Conservation (phyloP, 495 filamentous ascomycete genomes). For the Ascobolus immersus region DNA sequence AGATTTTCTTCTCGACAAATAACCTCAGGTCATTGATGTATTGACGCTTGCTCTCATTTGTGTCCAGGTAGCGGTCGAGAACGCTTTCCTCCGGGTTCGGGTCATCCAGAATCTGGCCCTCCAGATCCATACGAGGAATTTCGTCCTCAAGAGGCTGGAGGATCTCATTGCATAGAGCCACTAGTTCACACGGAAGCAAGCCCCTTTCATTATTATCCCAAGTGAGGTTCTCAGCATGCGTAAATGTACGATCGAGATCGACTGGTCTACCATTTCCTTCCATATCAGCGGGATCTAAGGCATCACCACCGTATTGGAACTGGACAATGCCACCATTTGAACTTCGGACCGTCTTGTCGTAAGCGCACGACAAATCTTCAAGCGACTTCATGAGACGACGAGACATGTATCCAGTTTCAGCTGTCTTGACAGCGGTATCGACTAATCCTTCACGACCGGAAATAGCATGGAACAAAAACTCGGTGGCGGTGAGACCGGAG, state of each 20-base stretch:
- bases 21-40: too few species aligned
- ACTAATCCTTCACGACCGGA: slow-evolving; percentile 94
- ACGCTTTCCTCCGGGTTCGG: slow-evolving; percentile 12
- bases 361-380: slow-evolving; percentile 74
- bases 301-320: slow-evolving; percentile 90
- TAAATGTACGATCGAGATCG: slow-evolving; percentile 76
- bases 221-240: slow-evolving; percentile 53
- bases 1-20: slow-evolving; percentile 36
- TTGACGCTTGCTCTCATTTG: slow-evolving; percentile 56
- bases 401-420: slow-evolving; percentile 98
- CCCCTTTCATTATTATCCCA: slow-evolving; percentile 49
- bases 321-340: slow-evolving; percentile 67
- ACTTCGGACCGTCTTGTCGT: slow-evolving; percentile 84
- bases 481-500: slow-evolving; percentile 62
- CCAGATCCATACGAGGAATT: slow-evolving; percentile 31
- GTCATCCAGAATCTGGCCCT: slow-evolving; percentile 18
- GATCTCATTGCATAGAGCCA: slow-evolving; percentile 33
- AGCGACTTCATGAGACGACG: slow-evolving; percentile 92
- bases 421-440: slow-evolving; percentile 98
- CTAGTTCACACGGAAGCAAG: slow-evolving; percentile 49
- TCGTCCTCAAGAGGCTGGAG: slow-evolving; percentile 39
- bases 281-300: slow-evolving; percentile 90
- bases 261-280: slow-evolving; percentile 84
- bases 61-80: slow-evolving; percentile 44
- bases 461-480: slow-evolving; percentile 97